Base-by-base conservation (phyloP, 352 stramenopile genomes). In the Phytophthora hybrid region DNA sequence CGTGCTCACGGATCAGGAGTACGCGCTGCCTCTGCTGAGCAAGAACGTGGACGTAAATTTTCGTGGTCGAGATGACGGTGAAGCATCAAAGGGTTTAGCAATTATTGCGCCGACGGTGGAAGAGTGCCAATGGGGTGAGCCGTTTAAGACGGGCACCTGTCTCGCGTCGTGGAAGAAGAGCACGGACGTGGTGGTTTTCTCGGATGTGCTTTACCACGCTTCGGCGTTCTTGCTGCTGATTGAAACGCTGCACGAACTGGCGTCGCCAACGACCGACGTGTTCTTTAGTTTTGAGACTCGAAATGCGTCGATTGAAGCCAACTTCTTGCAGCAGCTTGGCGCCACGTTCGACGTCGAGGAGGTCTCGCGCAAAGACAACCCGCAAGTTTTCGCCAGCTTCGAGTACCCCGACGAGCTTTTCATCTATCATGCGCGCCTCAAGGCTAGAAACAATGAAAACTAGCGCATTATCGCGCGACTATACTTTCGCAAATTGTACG, bases 1-100 rank as follows among this genome's bases (percentile, higher is more conserved):
- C 29, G 59, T 63, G 34, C 74, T 89, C 14, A 87, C 82, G 10
- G 82, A 89, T 59, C 82, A 89, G 63, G 62, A 73, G 52, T 89
- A 89, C 63, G 73, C 73, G 47, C 74, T 89, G 61, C 82, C 80
- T 37, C 63, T 89, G 71, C 66, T 89, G 47, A 23, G 21, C 32
- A 85, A 83, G 66, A 89, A 88, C 63, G 78, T 88, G 41, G 64
- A 61, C 5, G 66, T 76, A 21, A 89, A 89, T 57, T 89, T 89
- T 21, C 3, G 29, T 3, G 26, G 4, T 53, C 26, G 26, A 37
- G n/a, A 4, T 19, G 51, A 6, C 47, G 2, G 49, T n/a, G 29
- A 61, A 5, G 39, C 29, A 31, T 31, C 29, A 65, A 18, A 34
- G 13, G 4, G 23, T 26, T 1, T 31, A n/a, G 44, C 1, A 46